A percentile compares a stretch with the other conserved stretches of the same genome.
Evolutionary conservation across 345 rosid species (phyloP).

Genomic region (Clausena lansium): DNA sequence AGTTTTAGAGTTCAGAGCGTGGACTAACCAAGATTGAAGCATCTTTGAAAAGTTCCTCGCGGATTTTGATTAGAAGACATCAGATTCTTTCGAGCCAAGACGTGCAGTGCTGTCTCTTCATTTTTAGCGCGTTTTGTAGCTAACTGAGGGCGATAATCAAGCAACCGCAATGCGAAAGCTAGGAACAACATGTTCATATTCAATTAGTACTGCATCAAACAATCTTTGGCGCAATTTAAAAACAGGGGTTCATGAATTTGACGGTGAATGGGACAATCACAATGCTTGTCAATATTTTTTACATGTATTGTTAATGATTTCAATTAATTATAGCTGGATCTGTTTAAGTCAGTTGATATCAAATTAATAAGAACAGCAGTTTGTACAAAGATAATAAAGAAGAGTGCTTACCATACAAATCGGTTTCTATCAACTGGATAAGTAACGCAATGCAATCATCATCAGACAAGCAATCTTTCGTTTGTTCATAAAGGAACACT

Average conservation of each 20-base stretch:
- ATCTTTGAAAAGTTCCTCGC: neutral
- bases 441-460: neutral
- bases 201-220: neutral
- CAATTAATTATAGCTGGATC: neutral
- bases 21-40: neutral
- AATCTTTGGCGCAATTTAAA: neutral
- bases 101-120: neutral
- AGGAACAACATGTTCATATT: neutral
- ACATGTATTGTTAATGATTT: neutral
- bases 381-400: neutral
- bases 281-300: neutral
- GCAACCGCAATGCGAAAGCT: conserved; percentile 12
- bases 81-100: neutral
- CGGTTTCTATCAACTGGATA: neutral
- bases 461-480: neutral
- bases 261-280: neutral
- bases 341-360: too few relatives aligned
- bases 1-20: too few relatives aligned
- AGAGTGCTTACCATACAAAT: conserved; percentile 8
- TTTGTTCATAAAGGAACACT: conserved; percentile 1
- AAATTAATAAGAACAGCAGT: too few relatives aligned
- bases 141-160: neutral
- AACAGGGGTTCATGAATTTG: neutral
- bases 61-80: too few relatives aligned
- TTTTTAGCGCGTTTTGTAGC: neutral